phyloP scores from a whole-genome alignment of 176 grass and related monocot species.

The Poa pratensis region DNA sequence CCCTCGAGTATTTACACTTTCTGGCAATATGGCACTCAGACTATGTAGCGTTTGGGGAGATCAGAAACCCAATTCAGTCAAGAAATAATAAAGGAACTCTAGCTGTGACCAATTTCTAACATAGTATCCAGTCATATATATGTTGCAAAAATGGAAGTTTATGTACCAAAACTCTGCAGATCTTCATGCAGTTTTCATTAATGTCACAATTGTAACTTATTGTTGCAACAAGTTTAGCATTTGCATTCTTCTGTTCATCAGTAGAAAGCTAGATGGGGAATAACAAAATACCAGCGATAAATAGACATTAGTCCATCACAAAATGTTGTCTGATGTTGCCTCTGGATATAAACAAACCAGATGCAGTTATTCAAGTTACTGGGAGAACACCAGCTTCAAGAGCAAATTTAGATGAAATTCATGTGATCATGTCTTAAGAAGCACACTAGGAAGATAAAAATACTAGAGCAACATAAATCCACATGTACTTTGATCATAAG shows the following conservation, averaged over 20 bases:
- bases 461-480: not conserved
- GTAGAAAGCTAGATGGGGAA: not conserved
- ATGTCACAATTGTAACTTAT: not conserved
- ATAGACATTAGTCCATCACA: not conserved
- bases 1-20: not conserved
- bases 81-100: not conserved
- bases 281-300: not conserved
- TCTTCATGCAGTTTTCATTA: not conserved
- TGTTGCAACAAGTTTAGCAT: not conserved
- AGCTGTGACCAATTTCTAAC: constrained; percentile 22
- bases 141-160: constrained; percentile 14
- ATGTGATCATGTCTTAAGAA: not conserved
- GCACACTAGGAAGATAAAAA: not conserved
- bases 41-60: not conserved
- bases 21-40: constrained; percentile 7
- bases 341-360: not conserved
- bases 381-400: not conserved
- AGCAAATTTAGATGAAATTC: constrained; percentile 13
- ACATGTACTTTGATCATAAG: constrained; percentile 9
- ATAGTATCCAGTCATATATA: constrained; percentile 19
- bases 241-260: constrained; percentile 2
- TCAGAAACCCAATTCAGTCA: constrained; percentile 6
- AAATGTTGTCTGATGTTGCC: not conserved
- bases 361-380: not conserved
- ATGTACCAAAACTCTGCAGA: not conserved